These are phyloP conservation scores for Phyllosticta citrichinensis DNA, from an alignment of 2,329 filamentous ascomycete species.

Conservation along the genomic window DNA sequence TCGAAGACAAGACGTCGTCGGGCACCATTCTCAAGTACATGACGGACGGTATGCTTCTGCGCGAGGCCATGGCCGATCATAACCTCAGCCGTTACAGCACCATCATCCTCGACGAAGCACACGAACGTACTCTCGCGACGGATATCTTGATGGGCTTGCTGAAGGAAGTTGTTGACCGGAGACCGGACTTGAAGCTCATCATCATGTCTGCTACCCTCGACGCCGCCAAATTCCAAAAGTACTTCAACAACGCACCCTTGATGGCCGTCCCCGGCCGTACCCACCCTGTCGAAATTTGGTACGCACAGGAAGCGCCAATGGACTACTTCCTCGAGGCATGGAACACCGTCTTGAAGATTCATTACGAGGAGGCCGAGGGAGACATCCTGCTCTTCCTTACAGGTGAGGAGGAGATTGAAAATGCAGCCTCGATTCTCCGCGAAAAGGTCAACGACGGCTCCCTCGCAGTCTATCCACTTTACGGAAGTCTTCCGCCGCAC, in stretches of 20 bases:
- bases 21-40: constrained; percentile 97
- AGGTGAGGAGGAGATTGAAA: constrained; percentile 97
- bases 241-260: constrained; percentile 90
- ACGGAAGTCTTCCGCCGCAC: constrained; percentile 81
- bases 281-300: constrained; percentile 95
- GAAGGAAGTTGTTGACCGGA: constrained; percentile 81
- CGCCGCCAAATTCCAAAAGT: constrained; percentile 94
- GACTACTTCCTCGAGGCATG: constrained; percentile 96
- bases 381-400: constrained; percentile 93
- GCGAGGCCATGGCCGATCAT: constrained; percentile 88
- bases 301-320: constrained; percentile 89
- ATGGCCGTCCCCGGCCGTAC: constrained; percentile 92
- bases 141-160: constrained; percentile 90
- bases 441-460: constrained; percentile 87
- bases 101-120: constrained; percentile 96
- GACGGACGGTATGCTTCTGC: constrained; percentile 96
- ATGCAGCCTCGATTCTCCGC: constrained; percentile 84
- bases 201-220: constrained; percentile 95
- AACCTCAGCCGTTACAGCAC: constrained; percentile 84
- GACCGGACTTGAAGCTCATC: constrained; percentile 86
- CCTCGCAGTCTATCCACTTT: constrained; percentile 82
- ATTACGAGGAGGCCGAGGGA: constrained; percentile 82
- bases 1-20: constrained; percentile 85
- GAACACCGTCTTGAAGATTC: constrained; percentile 91
- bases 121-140: constrained; percentile 92